Evolutionary conservation across 805 yeast species (phyloP), one percentile per base, ranked within the genome.

Genomic region (Dipodascopsis uninucleata): DNA sequence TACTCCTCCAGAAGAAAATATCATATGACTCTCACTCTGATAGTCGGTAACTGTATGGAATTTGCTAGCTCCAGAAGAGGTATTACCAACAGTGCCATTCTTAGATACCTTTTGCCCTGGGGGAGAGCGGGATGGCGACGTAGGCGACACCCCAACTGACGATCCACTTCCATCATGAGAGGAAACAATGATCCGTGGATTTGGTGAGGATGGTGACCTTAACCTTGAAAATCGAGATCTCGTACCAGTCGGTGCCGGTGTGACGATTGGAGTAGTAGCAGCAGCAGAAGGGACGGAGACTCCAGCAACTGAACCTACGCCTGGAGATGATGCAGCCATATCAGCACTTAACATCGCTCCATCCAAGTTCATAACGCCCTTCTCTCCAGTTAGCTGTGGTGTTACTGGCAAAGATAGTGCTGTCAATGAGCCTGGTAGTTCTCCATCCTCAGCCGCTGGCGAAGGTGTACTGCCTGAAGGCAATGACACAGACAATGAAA

Each of bases 21-120:
- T 59, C 1, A 82, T 82, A 53, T 77, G 82, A 55, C 74, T 77
- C 4, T 72, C 74, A 61, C 77, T 77, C 58, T 78, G 77, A 20
- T 76, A 74, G 57, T 71, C 76, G 12, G 69, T 63, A n/a, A 36
- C 36, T 5, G 43, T 37, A 6, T 55, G 53, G 18, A 45, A 24
- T 16, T 28, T 37, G 18, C 28, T 23, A 8, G 24, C 31, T 17
- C 33, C 34, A 23, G 25, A 36, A n/a, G 36, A 20, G 44, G 53
- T 28, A 53, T 61, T 33, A 18, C 53, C 50, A 24, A 65, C 60
- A 18, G 64, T 62, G 25, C 35, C 1, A 64, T 64, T 36, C 66
- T 65, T n/a, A n/a, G n/a, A n/a, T n/a, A n/a, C n/a, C n/a, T n/a
- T n/a, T n/a, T 5, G 47, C 47, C 21, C 36, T 21, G 34, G 33